Evolutionary conservation across 164 flowering plant species (phyloP), one percentile per base, ranked within the genome.

Genomic region (Magnolia kwangsiensis): DNA sequence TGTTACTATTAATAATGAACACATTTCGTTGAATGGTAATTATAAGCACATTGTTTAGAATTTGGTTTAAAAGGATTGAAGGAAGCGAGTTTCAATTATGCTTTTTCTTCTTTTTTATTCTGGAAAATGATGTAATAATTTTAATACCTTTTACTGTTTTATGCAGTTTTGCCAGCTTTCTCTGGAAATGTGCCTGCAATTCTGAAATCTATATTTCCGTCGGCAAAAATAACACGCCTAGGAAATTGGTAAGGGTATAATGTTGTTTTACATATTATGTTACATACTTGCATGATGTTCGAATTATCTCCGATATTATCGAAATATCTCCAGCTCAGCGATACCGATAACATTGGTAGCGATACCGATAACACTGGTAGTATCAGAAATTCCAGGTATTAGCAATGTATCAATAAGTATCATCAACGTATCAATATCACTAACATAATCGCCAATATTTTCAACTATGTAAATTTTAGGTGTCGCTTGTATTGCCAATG

Each of bases 141-240:
- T 4, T 67, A 29, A 67, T 37, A 67, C 14, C 13, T 11, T 19
- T 13, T 67, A 1, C 31, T 14, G 7, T 61, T 29, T 1, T 14
- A 81, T 80, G 19, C 88, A 92, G 96, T 92, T 13, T 90, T 90
- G 66, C 96, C 96, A 66, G 94, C 91, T 37, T 92, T 92, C 76
- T 92, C 96, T 78, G 96, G 96, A 78, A 90, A 90, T 80, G 87
- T 92, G 69, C 94, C 96, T 75, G 90, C 90, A 50, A 90, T 89
- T 64, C 76, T 90, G 77, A 87, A 82, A 80, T 27, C 74, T 71
- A 83, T 76, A 80, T 92, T 80, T 79, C 91, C 96, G 51, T 86
- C 87, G 50, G 94, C 96, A 74, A 90, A 87, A 77, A 92, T 92
- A 59, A 84, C 90, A 24, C 90, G 77, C 51, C 81, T 90, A 29